These are phyloP conservation scores for Lipomyces chichibuensis DNA, from an alignment of 805 yeast species.

Conservation along the genomic window DNA sequence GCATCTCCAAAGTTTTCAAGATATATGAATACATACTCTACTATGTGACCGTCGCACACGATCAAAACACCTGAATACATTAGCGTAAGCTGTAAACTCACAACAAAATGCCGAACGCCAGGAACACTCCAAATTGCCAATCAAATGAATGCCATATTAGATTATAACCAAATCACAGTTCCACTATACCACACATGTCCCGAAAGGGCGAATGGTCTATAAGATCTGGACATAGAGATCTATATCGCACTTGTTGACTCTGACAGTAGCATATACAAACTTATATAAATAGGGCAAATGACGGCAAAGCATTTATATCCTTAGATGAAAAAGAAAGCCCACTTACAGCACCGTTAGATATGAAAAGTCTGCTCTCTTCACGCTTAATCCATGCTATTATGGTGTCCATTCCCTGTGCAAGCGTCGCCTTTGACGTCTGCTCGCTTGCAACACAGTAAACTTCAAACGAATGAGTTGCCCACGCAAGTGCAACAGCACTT, in stretches of 20 bases:
- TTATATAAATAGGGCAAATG: constrained; percentile 26
- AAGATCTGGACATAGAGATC: background rate
- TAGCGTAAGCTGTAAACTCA: background rate
- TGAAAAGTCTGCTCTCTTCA: constrained; percentile 58
- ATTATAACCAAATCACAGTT: background rate
- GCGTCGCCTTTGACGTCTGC: constrained; percentile 55
- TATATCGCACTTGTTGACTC: background rate
- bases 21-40: background rate
- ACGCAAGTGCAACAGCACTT: constrained; percentile 50
- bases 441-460: constrained; percentile 66
- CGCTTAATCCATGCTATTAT: constrained; percentile 77
- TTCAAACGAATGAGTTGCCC: constrained; percentile 65
- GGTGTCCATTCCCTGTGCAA: constrained; percentile 63
- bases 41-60: background rate
- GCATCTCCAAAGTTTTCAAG: background rate
- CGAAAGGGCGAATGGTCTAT: too few species aligned
- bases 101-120: background rate
- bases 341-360: constrained; percentile 39
- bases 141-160: background rate
- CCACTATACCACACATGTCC: too few species aligned
- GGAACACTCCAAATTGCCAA: background rate
- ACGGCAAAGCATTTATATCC: constrained; percentile 22
- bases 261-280: background rate
- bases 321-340: constrained; percentile 27
- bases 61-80: constrained; percentile 7